Percentiles rank a stretch among this genome's conserved stretches.
Evolutionary conservation across 768 basidiomycete species (phyloP).

Genomic region (Hygrocybe coccinea): DNA sequence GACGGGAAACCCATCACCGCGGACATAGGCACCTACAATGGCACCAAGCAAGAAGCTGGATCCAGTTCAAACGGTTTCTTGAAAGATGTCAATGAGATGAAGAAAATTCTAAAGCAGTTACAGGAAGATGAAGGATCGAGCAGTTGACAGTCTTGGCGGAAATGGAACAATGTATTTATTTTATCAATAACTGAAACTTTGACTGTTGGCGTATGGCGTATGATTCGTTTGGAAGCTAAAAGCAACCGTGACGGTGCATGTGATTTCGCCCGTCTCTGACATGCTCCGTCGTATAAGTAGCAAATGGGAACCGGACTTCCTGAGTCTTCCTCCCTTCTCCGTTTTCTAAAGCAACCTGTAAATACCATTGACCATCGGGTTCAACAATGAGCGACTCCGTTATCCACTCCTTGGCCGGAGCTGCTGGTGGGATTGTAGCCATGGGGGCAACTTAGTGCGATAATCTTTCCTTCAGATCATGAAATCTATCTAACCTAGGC

Average conservation of each 20-base stretch:
- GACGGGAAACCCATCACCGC: conserved; percentile 57
- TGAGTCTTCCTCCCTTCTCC: background rate
- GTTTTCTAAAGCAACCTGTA: no score
- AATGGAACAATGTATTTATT: conserved; percentile 4
- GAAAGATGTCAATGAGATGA: conserved; percentile 70
- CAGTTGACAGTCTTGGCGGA: background rate
- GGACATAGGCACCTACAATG: conserved; percentile 48
- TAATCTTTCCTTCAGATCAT: background rate
- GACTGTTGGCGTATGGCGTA: no score
- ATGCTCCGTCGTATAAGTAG: no score
- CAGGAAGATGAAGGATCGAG: conserved; percentile 18
- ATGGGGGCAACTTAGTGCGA: conserved; percentile 87
- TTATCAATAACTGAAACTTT: no score
- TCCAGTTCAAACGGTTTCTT: conserved; percentile 56
- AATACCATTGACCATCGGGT: background rate
- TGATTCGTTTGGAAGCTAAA: no score
- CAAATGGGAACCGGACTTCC: background rate
- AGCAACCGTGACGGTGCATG: no score
- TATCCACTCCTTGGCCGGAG: conserved; percentile 85
- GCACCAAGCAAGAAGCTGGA: conserved; percentile 32
- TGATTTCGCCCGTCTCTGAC: no score
- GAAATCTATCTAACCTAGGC: conserved; percentile 7
- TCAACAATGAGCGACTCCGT: conserved; percentile 65
- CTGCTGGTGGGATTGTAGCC: conserved; percentile 81
- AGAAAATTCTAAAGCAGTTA: conserved; percentile 49